Evolutionary conservation across 805 yeast genomes (phyloP).

Genomic region (Yarrowia sp.): DNA sequence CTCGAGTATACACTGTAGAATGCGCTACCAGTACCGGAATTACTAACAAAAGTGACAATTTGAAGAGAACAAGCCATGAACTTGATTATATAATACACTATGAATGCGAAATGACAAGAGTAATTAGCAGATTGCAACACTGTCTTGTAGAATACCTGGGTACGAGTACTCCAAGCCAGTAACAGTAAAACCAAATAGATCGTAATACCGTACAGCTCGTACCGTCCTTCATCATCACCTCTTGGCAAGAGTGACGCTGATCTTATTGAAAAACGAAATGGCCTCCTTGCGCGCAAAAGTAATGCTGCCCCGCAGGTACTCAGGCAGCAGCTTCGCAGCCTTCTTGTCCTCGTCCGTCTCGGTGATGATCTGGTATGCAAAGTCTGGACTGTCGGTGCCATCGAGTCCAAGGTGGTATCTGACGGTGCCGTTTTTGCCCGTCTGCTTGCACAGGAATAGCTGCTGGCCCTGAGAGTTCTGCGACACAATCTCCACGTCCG

Average conservation of each 20-base stretch:
- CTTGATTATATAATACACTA: too few relatives aligned
- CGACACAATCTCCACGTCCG: constrained; percentile 5
- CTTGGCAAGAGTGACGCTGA: constrained; percentile 11
- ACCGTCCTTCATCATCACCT: too few relatives aligned
- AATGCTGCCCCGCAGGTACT: background rate
- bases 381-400: background rate
- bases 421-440: constrained; percentile 1
- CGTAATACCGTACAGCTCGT: too few relatives aligned
- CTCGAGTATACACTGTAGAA: too few relatives aligned
- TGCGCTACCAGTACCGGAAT: too few relatives aligned
- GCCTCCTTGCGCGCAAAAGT: constrained; percentile 20
- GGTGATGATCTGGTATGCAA: background rate
- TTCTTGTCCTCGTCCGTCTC: background rate
- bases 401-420: constrained; percentile 8
- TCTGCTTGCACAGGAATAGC: constrained; percentile 10
- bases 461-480: constrained; percentile 3
- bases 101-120: too few relatives aligned
- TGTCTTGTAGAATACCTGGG: too few relatives aligned
- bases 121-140: too few relatives aligned
- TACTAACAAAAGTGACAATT: too few relatives aligned
- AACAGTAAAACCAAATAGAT: too few relatives aligned
- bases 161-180: too few relatives aligned
- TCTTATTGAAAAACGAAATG: constrained; percentile 3
- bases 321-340: background rate
- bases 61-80: too few relatives aligned